Conservation (phyloP, 352 stramenopile species). For the Phytophthora macrochlamydospora region DNA sequence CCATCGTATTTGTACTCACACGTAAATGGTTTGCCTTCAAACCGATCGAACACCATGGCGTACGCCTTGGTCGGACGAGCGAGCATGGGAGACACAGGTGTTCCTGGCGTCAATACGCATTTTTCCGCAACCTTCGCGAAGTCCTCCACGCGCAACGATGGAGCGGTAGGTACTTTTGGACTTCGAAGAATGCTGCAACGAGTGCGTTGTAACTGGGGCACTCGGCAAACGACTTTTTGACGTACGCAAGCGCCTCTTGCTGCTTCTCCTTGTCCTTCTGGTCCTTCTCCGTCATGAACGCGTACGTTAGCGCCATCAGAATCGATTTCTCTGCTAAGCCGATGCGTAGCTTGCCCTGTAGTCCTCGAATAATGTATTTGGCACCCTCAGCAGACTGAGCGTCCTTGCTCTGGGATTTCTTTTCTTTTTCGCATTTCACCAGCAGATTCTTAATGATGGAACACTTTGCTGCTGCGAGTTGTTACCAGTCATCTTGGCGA, state of each 20-base stretch:
- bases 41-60: slow-evolving; percentile 97
- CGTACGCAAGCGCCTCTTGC: slow-evolving; percentile 88
- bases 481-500: slow-evolving; percentile 94
- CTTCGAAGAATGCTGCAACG: slow-evolving; percentile 86
- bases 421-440: slow-evolving; percentile 89
- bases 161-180: slow-evolving; percentile 45
- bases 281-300: slow-evolving; percentile 91
- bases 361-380: slow-evolving; percentile 98
- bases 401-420: slow-evolving; percentile 54
- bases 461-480: slow-evolving; percentile 96
- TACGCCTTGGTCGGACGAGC: slow-evolving; percentile 97
- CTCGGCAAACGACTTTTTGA: slow-evolving; percentile 99
- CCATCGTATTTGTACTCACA: slow-evolving; percentile 99
- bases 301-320: slow-evolving; percentile 96
- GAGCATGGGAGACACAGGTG: slow-evolving; percentile 98
- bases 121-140: slow-evolving; percentile 61
- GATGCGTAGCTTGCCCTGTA: slow-evolving; percentile 99
- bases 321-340: slow-evolving; percentile 98
- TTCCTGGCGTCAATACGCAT: slow-evolving; percentile 95
- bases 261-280: slow-evolving; percentile 85
- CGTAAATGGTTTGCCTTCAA: slow-evolving; percentile 96
- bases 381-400: slow-evolving; percentile 82
- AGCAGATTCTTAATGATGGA: slow-evolving; percentile 97
- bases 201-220: slow-evolving; percentile 96
- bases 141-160: slow-evolving; percentile 58